Evolutionary conservation across 148 eudicot genomes (phyloP).

Genomic region (Nyssa sinensis): DNA sequence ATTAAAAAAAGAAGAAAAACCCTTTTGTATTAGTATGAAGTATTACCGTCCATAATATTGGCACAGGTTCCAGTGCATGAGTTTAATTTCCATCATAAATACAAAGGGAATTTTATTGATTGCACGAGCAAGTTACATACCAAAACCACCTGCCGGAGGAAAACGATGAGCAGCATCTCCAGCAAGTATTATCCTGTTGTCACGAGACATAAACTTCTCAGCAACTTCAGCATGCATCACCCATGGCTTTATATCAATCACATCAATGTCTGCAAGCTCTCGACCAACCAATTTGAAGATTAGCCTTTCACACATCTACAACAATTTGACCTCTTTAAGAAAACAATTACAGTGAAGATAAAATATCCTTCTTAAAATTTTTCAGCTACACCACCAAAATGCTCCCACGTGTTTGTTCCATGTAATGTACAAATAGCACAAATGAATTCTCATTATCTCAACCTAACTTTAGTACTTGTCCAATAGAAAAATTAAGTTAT

Average conservation of each 20-base stretch:
- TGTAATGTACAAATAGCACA: neutral
- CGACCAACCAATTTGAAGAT: constrained; percentile 76
- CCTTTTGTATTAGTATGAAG: neutral
- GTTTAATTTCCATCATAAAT: neutral
- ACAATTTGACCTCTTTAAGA: constrained; percentile 17
- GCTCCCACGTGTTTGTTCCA: neutral
- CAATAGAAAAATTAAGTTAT: neutral
- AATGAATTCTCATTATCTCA: neutral
- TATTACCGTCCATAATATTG: neutral
- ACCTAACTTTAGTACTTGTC: constrained; percentile 1
- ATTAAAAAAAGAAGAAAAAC: neutral
- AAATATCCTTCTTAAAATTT: too few species aligned
- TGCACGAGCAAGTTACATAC: constrained; percentile 33
- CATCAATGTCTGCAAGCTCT: constrained; percentile 75
- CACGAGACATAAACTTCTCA: constrained; percentile 57
- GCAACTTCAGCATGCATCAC: constrained; percentile 99
- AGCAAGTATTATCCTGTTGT: constrained; percentile 65
- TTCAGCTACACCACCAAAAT: too few species aligned
- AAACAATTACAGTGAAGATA: neutral
- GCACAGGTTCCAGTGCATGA: constrained; percentile 4
- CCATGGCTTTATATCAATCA: constrained; percentile 88
- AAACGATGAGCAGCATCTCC: constrained; percentile 99
- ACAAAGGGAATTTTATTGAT: neutral
- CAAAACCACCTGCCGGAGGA: constrained; percentile 99
- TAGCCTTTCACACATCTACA: constrained; percentile 74